Evolutionary conservation across 441 rosid species (phyloP).

Genomic region (Brassica balearica): DNA sequence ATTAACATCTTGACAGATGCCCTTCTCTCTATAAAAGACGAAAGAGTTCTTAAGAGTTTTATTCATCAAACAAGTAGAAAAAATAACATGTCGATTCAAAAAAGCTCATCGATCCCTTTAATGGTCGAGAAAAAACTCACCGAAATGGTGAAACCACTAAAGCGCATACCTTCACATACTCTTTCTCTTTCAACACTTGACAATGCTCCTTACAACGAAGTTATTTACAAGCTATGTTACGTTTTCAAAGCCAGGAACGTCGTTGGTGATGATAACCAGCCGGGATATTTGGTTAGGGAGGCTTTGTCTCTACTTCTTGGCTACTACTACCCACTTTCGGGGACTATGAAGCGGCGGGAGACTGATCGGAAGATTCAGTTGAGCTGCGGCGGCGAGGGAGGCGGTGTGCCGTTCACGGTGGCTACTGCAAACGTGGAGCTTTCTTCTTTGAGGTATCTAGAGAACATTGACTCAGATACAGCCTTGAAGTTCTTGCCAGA

Average conservation of each 20-base stretch:
- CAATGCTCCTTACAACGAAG: constrained; percentile 37
- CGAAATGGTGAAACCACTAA: constrained; percentile 42
- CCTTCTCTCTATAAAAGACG: background rate
- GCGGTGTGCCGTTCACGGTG: constrained; percentile 27
- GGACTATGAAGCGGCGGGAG: constrained; percentile 28
- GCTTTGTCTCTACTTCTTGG: constrained; percentile 31
- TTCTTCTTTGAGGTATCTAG: constrained; percentile 6
- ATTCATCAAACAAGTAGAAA: background rate
- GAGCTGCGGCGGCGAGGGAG: background rate
- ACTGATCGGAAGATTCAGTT: constrained; percentile 28
- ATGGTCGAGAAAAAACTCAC: constrained; percentile 19
- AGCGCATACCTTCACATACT: constrained; percentile 10
- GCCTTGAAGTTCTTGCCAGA: constrained; percentile 36
- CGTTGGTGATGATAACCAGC: constrained; percentile 4
- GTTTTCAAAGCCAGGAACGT: constrained; percentile 31
- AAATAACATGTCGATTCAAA: constrained; percentile 11
- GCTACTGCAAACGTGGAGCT: constrained; percentile 28
- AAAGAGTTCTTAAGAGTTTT: background rate
- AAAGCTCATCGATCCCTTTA: constrained; percentile 17
- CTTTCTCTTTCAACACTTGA: constrained; percentile 36
- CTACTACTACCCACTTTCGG: constrained; percentile 35
- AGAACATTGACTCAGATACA: constrained; percentile 15
- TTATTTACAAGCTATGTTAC: constrained; percentile 27
- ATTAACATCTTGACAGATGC: background rate
- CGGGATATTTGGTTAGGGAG: constrained; percentile 20